Evolutionary conservation across 176 grass and related monocot genomes (phyloP).

Genomic region (Urochloa ruziziensis): DNA sequence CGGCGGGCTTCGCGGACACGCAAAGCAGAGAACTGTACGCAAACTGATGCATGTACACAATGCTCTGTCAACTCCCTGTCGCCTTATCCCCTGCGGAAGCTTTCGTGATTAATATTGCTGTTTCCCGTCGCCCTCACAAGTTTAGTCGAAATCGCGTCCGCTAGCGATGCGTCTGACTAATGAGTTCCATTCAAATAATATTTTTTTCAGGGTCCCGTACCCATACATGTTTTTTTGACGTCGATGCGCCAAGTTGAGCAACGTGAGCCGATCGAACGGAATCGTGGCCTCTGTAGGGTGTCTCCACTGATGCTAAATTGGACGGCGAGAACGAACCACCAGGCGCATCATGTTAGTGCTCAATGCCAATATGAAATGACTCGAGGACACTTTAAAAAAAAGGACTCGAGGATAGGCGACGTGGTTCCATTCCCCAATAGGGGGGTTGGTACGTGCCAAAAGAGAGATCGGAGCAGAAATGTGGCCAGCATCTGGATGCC

Average conservation of each 20-base stretch:
- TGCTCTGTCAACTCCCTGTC: background rate
- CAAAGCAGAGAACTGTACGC: too few relatives aligned
- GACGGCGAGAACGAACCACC: background rate
- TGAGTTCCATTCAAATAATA: background rate
- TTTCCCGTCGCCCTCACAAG: background rate
- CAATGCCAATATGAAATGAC: background rate
- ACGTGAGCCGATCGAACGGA: background rate
- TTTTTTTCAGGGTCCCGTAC: background rate
- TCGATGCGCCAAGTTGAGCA: background rate
- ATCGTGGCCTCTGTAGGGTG: background rate
- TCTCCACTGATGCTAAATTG: too few relatives aligned
- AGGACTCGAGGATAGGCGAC: background rate
- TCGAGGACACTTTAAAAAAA: background rate
- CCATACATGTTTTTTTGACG: background rate
- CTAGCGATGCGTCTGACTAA: background rate
- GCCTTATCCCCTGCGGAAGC: background rate
- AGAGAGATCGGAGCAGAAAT: too few relatives aligned
- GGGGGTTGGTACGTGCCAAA: background rate
- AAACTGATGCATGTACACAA: too few relatives aligned
- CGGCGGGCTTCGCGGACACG: too few relatives aligned
- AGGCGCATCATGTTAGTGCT: background rate
- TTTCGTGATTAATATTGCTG: background rate
- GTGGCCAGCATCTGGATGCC: background rate
- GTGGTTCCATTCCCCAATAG: background rate
- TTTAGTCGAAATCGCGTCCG: background rate